Evolutionary conservation across 2,329 filamentous ascomycete genomes (phyloP).

Genomic region (Beauveria sp.): DNA sequence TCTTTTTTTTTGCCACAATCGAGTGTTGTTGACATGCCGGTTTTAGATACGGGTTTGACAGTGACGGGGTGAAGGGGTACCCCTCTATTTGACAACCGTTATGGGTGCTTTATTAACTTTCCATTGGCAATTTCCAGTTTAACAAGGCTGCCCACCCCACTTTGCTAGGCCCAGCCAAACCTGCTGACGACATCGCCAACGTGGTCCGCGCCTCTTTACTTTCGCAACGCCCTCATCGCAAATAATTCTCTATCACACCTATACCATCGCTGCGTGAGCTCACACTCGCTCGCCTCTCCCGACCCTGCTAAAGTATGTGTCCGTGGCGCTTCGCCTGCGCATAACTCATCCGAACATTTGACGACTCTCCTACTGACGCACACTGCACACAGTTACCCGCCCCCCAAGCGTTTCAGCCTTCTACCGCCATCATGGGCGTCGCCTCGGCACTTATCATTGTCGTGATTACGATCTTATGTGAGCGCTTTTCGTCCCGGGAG

Average conservation of each 20-base stretch:
- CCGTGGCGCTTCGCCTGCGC: no score
- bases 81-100: no score
- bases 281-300: neutral
- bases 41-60: no score
- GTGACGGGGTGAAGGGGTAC: no score
- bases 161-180: neutral
- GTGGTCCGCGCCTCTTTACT: neutral
- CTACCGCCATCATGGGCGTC: slow-evolving; percentile 37
- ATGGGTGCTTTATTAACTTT: no score
- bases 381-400: neutral
- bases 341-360: no score
- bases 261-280: neutral
- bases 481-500: slow-evolving; percentile 15
- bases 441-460: slow-evolving; percentile 41
- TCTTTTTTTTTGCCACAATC: no score
- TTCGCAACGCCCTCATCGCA: neutral
- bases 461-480: slow-evolving; percentile 47
- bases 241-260: neutral
- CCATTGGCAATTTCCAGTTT: neutral
- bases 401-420: slow-evolving; percentile 1
- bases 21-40: no score
- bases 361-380: neutral
- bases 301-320: neutral
- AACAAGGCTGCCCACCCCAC: slow-evolving; percentile 3
- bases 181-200: slow-evolving; percentile 8